Conservation (phyloP, 805 yeast species). For the Saccharomycopsis olivae region DNA sequence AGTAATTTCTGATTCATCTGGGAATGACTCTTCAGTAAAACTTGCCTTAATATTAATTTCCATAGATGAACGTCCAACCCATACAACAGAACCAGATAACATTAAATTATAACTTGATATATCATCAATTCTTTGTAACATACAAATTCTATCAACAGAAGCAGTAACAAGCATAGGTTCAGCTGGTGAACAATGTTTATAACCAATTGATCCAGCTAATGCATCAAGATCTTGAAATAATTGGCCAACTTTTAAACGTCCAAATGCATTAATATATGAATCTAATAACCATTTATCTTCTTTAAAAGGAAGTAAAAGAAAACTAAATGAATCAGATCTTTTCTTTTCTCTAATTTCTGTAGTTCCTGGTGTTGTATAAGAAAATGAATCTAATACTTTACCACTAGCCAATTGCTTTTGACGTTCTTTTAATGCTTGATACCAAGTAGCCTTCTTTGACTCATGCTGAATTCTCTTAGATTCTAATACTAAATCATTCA, state of each 20-base stretch:
- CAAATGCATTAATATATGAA: constrained; percentile 79
- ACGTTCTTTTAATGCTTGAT: constrained; percentile 70
- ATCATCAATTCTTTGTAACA: constrained; percentile 76
- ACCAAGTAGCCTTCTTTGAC: constrained; percentile 56
- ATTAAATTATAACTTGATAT: constrained; percentile 65
- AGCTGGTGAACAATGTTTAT: constrained; percentile 89
- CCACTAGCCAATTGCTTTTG: constrained; percentile 63
- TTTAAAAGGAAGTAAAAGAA: constrained; percentile 66
- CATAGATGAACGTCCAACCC: constrained; percentile 95
- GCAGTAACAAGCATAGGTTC: constrained; percentile 95
- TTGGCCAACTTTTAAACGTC: constrained; percentile 88
- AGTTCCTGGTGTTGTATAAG: constrained; percentile 63
- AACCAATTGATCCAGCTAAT: constrained; percentile 87
- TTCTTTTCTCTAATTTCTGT: constrained; percentile 64
- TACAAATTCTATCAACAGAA: constrained; percentile 81
- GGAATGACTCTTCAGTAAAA: constrained; percentile 49
- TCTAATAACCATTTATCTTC: constrained; percentile 77
- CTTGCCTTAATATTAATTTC: constrained; percentile 88
- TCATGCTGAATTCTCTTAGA: constrained; percentile 10
- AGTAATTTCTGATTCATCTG: constrained; percentile 33
- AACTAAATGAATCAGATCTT: constrained; percentile 66
- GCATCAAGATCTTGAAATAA: constrained; percentile 91
- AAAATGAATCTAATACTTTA: constrained; percentile 56
- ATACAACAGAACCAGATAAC: constrained; percentile 83
- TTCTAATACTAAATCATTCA: constrained; percentile 13